Evolutionary conservation across 1,284 basidiomycete species (phyloP).

Genomic region (Chalciporus piperatoides): DNA sequence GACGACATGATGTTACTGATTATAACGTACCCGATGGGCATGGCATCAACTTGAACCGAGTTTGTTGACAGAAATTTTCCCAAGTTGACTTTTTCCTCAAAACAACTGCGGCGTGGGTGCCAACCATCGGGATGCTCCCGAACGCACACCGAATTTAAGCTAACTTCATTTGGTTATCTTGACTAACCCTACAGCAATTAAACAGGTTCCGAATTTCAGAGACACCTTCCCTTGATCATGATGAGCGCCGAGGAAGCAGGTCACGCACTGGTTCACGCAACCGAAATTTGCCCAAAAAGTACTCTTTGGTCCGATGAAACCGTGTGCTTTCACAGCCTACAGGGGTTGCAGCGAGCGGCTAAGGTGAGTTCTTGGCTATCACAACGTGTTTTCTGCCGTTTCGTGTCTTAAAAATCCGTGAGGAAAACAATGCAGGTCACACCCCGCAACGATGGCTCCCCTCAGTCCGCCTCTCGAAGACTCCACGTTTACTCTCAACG

Average conservation of each 20-base stretch:
- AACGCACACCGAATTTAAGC: not conserved
- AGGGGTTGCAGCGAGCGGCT: not conserved
- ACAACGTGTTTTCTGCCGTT: not conserved
- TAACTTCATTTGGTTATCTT: too few species aligned
- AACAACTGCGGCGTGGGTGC: too few species aligned
- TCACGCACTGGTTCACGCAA: too few species aligned
- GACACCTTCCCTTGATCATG: too few species aligned
- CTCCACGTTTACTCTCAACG: conserved; percentile 22
- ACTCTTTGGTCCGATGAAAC: not conserved
- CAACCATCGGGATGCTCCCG: not conserved
- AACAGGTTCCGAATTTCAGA: too few species aligned
- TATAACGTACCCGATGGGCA: too few species aligned
- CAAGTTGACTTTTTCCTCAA: too few species aligned
- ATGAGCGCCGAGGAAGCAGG: too few species aligned
- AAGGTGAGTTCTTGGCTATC: not conserved
- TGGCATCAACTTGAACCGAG: too few species aligned
- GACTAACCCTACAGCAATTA: too few species aligned
- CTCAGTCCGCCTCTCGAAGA: conserved; percentile 4
- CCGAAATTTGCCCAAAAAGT: too few species aligned
- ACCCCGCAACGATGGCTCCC: conserved; percentile 10
- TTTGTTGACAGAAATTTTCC: too few species aligned
- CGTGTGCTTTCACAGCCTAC: not conserved
- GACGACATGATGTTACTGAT: not conserved
- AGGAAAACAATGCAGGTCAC: not conserved
- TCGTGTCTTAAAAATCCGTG: conserved; percentile 1